phyloP scores from a whole-genome alignment of 306 rosid species.

The Gleditsia sinensis region DNA sequence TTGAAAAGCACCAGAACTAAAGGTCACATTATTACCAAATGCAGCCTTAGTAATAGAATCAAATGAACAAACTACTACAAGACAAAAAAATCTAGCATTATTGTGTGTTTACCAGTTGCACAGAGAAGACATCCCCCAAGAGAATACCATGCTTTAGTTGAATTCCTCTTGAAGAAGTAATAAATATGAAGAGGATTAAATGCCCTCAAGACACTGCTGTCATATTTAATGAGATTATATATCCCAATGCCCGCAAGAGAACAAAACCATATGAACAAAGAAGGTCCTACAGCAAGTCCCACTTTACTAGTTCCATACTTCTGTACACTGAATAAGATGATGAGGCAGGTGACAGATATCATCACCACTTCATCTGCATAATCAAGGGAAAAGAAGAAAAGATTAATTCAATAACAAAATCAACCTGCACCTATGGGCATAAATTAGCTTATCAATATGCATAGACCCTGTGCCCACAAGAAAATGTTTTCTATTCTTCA shows the following conservation, averaged over 20 bases:
- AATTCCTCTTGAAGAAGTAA: conserved; percentile 92
- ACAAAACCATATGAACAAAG: conserved; percentile 94
- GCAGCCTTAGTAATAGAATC: not conserved
- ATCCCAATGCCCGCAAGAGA: conserved; percentile 83
- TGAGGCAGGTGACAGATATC: conserved; percentile 86
- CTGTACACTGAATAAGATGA: conserved; percentile 90
- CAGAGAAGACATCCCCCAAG: conserved; percentile 98
- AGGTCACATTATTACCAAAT: not conserved
- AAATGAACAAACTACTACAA: conserved; percentile 28
- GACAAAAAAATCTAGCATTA: conserved; percentile 26
- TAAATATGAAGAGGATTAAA: conserved; percentile 90
- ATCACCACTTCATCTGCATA: conserved; percentile 87
- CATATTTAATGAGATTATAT: conserved; percentile 84
- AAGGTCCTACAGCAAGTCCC: conserved; percentile 94
- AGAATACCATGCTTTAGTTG: conserved; percentile 92
- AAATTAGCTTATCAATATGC: not conserved
- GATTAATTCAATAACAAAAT: conserved; percentile 27
- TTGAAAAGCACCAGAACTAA: not conserved
- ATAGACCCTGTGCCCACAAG: not conserved
- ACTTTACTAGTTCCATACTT: conserved; percentile 95
- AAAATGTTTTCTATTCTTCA: not conserved
- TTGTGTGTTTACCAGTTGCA: conserved; percentile 99
- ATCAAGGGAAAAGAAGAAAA: conserved; percentile 27
- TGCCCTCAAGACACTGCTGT: conserved; percentile 73
- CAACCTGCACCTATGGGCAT: conserved; percentile 6